Evolutionary conservation across 805 yeast species (phyloP).

Genomic region (Diddensiella caesifluorescens): DNA sequence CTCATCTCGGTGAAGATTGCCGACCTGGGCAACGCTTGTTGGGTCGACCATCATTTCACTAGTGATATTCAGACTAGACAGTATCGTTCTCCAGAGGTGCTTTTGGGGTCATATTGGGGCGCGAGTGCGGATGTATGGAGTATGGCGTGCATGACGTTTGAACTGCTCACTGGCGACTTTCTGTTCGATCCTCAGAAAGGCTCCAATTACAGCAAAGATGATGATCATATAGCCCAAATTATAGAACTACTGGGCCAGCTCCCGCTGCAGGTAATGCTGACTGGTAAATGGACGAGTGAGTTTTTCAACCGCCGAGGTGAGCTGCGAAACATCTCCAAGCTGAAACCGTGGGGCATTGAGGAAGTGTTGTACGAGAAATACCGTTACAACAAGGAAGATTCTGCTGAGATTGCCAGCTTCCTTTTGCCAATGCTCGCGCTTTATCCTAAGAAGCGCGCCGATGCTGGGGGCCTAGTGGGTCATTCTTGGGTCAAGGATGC

Average conservation of each 20-base stretch:
- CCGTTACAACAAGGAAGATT: slow-evolving; percentile 60
- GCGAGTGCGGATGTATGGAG: slow-evolving; percentile 95
- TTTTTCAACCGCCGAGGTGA: slow-evolving; percentile 64
- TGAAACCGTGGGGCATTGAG: slow-evolving; percentile 84
- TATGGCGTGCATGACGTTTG: slow-evolving; percentile 86
- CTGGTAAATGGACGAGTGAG: slow-evolving; percentile 57
- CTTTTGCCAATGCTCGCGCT: slow-evolving; percentile 75
- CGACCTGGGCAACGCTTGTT: slow-evolving; percentile 90
- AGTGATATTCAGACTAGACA: slow-evolving; percentile 89
- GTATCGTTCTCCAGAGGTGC: slow-evolving; percentile 85
- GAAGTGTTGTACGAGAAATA: slow-evolving; percentile 84
- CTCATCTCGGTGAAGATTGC: slow-evolving; percentile 79
- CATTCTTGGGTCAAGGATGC: slow-evolving; percentile 82
- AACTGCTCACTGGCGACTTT: slow-evolving; percentile 89
- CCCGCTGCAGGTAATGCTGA: slow-evolving; percentile 53
- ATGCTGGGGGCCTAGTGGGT: slow-evolving; percentile 92
- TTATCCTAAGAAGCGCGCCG: slow-evolving; percentile 79
- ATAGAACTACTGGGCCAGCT: slow-evolving; percentile 73
- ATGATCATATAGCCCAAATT: slow-evolving; percentile 94
- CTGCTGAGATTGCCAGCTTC: slow-evolving; percentile 69
- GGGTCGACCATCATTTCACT: slow-evolving; percentile 73
- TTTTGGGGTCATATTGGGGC: slow-evolving; percentile 85
- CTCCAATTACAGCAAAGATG: slow-evolving; percentile 71
- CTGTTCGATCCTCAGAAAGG: slow-evolving; percentile 75
- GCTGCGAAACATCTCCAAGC: slow-evolving; percentile 68